phyloP scores from a whole-genome alignment of 345 rosid genomes.

The Citrus sinensis region DNA sequence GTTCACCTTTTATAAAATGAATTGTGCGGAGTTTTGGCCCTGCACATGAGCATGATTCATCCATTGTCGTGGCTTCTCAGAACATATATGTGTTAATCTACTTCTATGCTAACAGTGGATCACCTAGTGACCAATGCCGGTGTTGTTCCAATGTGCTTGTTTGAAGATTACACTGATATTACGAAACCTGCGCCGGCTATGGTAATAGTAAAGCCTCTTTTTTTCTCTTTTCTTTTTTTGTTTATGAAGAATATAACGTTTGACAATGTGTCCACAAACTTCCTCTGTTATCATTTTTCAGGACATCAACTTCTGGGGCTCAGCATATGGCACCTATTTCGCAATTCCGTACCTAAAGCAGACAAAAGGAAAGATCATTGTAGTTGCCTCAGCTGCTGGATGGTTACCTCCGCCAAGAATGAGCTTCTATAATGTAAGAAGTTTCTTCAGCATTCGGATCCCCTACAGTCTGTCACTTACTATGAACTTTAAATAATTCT shows the following conservation, averaged over 20 bases:
- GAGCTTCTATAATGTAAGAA: constrained; percentile 42
- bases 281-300: not conserved
- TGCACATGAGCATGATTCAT: no score
- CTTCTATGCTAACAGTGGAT: constrained; percentile 43
- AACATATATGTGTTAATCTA: no score
- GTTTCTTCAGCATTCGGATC: not conserved
- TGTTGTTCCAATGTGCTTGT: constrained; percentile 38
- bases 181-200: constrained; percentile 36
- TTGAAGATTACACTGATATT: constrained; percentile 48
- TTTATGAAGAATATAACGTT: not conserved
- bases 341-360: constrained; percentile 37
- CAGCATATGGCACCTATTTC: constrained; percentile 37
- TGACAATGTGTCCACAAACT: not conserved
- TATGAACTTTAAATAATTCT: not conserved
- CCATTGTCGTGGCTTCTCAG: not conserved
- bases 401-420: constrained; percentile 43
- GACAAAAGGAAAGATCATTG: constrained; percentile 47
- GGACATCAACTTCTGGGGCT: constrained; percentile 60
- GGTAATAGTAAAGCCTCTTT: constrained; percentile 25
- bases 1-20: no score
- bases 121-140: constrained; percentile 70
- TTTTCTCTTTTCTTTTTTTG: not conserved
- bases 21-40: no score
- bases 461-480: not conserved
- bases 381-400: constrained; percentile 36